Conservation (phyloP, 805 yeast species). For the Brettanomyces naardenensis region DNA sequence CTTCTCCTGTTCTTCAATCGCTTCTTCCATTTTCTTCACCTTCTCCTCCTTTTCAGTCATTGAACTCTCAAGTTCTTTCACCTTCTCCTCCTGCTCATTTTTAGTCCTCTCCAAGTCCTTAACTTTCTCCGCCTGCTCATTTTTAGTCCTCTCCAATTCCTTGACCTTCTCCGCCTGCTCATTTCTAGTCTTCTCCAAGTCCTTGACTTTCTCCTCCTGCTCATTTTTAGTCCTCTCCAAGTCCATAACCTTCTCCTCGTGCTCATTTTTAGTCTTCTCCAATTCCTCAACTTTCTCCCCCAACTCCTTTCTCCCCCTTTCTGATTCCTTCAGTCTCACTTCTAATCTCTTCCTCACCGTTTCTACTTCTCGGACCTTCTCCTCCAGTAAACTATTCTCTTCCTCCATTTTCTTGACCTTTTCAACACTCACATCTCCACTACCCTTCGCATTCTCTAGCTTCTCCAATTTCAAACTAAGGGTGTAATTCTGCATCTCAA, state of each 20-base stretch:
- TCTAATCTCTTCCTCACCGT: constrained; percentile 5
- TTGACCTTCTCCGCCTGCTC: constrained; percentile 4
- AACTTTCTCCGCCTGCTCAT: neutral
- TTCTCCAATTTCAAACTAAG: constrained; percentile 11
- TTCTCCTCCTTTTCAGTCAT: neutral
- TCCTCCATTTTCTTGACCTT: neutral
- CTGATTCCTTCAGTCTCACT: constrained; percentile 1
- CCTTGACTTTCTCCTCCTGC: neutral
- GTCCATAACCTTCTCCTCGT: constrained; percentile 1
- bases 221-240: constrained; percentile 1
- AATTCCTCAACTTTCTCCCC: constrained; percentile 4
- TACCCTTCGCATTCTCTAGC: neutral
- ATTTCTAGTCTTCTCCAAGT: neutral
- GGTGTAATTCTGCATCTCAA: constrained; percentile 13
- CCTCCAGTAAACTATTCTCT: neutral
- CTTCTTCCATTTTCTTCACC: neutral
- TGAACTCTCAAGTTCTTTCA: neutral
- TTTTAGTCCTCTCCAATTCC: neutral
- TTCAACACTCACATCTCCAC: neutral
- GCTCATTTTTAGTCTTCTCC: neutral
- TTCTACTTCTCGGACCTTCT: constrained; percentile 1
- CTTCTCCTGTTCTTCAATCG: constrained; percentile 1
- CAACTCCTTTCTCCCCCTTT: constrained; percentile 1
- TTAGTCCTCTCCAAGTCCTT: neutral
- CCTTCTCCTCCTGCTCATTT: neutral